Conservation (phyloP, 768 basidiomycete species). For the Bullera alba region DNA sequence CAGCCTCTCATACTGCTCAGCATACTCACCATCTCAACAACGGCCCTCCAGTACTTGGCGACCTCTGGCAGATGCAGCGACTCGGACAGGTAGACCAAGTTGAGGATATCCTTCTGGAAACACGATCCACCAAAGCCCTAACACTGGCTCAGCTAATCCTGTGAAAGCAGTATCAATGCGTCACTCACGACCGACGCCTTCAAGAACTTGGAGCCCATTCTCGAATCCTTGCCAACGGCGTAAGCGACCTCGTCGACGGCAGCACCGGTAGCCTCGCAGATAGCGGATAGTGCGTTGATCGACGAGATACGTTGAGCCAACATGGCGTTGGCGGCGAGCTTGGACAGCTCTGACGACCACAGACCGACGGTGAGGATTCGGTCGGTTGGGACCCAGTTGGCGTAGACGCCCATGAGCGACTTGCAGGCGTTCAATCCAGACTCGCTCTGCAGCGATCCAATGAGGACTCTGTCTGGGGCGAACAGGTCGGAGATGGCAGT, state of each 20-base stretch:
- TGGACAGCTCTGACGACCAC: constrained; percentile 97
- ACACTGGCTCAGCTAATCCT: not conserved
- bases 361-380: constrained; percentile 88
- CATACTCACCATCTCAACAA: constrained; percentile 66
- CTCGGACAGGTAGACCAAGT: constrained; percentile 94
- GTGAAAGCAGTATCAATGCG: not conserved
- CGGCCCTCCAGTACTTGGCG: constrained; percentile 86
- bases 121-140: constrained; percentile 91
- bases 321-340: constrained; percentile 99
- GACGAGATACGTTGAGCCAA: constrained; percentile 98
- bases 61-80: constrained; percentile 92
- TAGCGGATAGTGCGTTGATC: constrained; percentile 93
- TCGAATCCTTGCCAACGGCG: constrained; percentile 86
- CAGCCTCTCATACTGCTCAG: not conserved
- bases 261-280: constrained; percentile 97
- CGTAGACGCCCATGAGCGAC: constrained; percentile 72
- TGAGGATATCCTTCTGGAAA: constrained; percentile 99
- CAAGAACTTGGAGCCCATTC: constrained; percentile 91
- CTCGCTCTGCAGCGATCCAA: constrained; percentile 84
- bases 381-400: constrained; percentile 85
- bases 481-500: constrained; percentile 88
- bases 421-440: constrained; percentile 77
- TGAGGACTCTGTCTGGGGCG: constrained; percentile 87
- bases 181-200: constrained; percentile 50
- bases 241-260: constrained; percentile 96